A percentile compares a stretch with the other conserved stretches of the same genome.
phyloP scores from a whole-genome alignment of 768 basidiomycete genomes.

The Hericium coralloides region DNA sequence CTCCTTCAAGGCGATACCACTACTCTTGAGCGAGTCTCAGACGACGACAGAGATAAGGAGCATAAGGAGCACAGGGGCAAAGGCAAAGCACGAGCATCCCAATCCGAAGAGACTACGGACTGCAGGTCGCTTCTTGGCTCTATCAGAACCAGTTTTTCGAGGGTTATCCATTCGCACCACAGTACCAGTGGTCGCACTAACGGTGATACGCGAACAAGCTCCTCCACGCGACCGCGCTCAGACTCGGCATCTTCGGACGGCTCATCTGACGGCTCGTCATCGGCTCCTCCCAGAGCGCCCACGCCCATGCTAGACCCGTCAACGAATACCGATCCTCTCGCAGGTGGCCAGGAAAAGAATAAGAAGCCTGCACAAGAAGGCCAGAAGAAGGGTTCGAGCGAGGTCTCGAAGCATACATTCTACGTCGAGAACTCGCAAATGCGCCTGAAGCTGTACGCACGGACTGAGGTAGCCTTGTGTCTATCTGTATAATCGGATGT shows the following conservation, averaged over 20 bases:
- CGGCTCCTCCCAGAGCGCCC: conserved; percentile 23
- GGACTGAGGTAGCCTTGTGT: conserved; percentile 68
- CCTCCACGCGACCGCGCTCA: conserved; percentile 5
- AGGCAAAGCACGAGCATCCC: conserved; percentile 1
- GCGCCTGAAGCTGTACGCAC: conserved; percentile 77
- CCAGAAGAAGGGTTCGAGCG: conserved; percentile 37
- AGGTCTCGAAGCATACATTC: conserved; percentile 90
- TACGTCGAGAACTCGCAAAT: conserved; percentile 89
- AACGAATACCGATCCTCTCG: conserved; percentile 57
- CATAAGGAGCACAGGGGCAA: background rate
- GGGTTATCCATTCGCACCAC: conserved; percentile 28
- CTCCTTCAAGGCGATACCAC: conserved; percentile 38
- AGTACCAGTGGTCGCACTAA: background rate
- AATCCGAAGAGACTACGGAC: conserved; percentile 1
- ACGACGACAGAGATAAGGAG: conserved; percentile 5
- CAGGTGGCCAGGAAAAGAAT: conserved; percentile 15
- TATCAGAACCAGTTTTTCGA: conserved; percentile 38
- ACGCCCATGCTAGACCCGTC: conserved; percentile 74
- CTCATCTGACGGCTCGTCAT: conserved; percentile 14
- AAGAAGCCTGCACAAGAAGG: conserved; percentile 23
- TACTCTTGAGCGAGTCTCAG: conserved; percentile 17
- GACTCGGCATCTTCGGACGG: conserved; percentile 1
- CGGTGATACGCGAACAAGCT: background rate
- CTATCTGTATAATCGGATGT: too few species aligned
- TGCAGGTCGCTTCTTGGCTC: conserved; percentile 37